Evolutionary conservation across 164 flowering plant species (phyloP).

Genomic region (Annona cherimola): DNA sequence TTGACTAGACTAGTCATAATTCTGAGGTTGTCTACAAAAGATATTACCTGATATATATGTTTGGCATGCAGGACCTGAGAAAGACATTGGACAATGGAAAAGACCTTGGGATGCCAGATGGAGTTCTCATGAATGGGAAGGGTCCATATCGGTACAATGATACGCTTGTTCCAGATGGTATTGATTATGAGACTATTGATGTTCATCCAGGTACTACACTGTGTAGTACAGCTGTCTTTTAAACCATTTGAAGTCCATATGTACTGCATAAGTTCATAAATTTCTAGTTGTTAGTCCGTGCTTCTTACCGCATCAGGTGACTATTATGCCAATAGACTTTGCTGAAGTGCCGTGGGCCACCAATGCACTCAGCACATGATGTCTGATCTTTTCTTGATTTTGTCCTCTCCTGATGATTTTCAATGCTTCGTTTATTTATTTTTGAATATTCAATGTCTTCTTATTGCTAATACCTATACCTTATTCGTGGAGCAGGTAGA

Average conservation of each 20-base stretch:
- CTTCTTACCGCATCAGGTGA: neutral
- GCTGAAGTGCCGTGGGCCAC: too few species aligned
- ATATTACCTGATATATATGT: neutral
- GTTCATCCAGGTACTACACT: conserved; percentile 67
- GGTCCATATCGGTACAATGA: conserved; percentile 85
- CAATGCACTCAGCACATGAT: neutral
- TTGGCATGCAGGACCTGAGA: conserved; percentile 55
- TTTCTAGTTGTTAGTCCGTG: neutral
- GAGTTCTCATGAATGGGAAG: conserved; percentile 93
- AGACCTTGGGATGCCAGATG: conserved; percentile 94
- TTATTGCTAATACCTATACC: neutral
- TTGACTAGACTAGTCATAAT: too few species aligned
- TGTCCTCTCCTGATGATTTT: neutral
- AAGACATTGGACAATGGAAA: conserved; percentile 64
- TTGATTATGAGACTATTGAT: conserved; percentile 64
- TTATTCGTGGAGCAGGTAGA: conserved; percentile 52
- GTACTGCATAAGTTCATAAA: neutral
- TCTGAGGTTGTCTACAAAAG: too few species aligned
- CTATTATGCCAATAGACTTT: neutral
- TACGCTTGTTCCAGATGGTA: conserved; percentile 82
- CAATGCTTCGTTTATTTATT: neutral
- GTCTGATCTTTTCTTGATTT: neutral
- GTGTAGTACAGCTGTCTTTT: neutral
- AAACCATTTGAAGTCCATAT: neutral
- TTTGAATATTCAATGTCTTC: neutral